phyloP scores from a whole-genome alignment of 352 stramenopile genomes.

The Phytophthora chlamydospora region DNA sequence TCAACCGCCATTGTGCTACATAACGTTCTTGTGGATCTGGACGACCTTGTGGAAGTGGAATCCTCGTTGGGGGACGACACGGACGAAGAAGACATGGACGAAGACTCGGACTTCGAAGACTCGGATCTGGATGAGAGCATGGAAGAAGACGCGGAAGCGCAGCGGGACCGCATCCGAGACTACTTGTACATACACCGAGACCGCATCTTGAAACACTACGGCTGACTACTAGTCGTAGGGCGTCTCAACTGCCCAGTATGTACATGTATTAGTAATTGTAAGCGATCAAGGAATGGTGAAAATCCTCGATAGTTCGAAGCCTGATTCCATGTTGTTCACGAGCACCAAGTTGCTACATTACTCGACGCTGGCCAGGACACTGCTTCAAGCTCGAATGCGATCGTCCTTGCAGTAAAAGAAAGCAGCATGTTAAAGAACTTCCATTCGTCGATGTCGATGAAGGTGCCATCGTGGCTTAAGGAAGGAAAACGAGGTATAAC shows the following conservation, averaged over 20 bases:
- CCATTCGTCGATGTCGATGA: too few species aligned
- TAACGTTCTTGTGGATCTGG: conserved; percentile 25
- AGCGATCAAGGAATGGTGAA: not conserved
- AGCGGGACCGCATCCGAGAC: conserved; percentile 24
- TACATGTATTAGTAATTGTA: not conserved
- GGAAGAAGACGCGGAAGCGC: conserved; percentile 4
- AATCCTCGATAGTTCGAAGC: not conserved
- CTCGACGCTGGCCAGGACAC: too few species aligned
- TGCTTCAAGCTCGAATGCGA: too few species aligned
- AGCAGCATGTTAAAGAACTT: too few species aligned
- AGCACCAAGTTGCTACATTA: too few species aligned
- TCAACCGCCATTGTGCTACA: conserved; percentile 24
- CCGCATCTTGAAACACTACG: conserved; percentile 9
- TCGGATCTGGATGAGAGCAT: conserved; percentile 28
- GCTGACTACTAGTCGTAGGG: conserved; percentile 12
- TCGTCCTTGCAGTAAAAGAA: too few species aligned
- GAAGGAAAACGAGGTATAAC: too few species aligned
- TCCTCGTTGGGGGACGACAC: conserved; percentile 26
- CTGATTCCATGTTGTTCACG: too few species aligned
- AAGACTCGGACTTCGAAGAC: conserved; percentile 16
- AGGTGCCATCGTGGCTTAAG: too few species aligned
- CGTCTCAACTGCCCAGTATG: not conserved
- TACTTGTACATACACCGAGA: conserved; percentile 24
- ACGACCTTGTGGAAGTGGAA: conserved; percentile 21
- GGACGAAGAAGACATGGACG: conserved; percentile 30